Evolutionary conservation across 2,329 filamentous ascomycete species (phyloP).

Genomic region (Fusarium penzigii): DNA sequence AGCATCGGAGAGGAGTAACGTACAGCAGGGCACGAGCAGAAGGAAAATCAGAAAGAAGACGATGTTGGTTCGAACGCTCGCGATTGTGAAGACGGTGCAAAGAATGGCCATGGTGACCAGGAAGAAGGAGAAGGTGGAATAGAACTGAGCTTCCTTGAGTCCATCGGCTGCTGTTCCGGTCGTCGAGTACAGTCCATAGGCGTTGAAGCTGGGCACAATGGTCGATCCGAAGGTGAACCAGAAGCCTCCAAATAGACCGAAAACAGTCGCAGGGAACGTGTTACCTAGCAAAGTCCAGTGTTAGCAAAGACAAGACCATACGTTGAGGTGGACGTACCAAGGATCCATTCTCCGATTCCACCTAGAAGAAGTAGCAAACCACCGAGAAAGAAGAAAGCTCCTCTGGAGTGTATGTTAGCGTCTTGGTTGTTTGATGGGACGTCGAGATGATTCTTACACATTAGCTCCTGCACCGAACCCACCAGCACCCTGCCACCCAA

Average conservation of each 20-base stretch:
- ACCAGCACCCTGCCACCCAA: slow-evolving; percentile 34
- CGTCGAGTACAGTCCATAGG: slow-evolving; percentile 41
- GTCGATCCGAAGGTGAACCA: slow-evolving; percentile 53
- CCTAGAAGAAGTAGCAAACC: slow-evolving; percentile 48
- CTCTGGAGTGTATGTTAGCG: slow-evolving; percentile 14
- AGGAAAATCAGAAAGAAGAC: slow-evolving; percentile 64
- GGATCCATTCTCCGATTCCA: slow-evolving; percentile 51
- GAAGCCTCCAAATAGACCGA: slow-evolving; percentile 49
- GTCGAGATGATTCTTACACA: slow-evolving; percentile 19
- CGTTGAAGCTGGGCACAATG: slow-evolving; percentile 48
- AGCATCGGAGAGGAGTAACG: not conserved
- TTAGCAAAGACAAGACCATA: not conserved
- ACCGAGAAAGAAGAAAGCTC: slow-evolving; percentile 46
- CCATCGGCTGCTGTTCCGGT: slow-evolving; percentile 36
- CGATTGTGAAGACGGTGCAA: slow-evolving; percentile 62
- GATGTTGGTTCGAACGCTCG: slow-evolving; percentile 65
- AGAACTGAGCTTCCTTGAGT: slow-evolving; percentile 45
- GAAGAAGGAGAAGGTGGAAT: slow-evolving; percentile 57
- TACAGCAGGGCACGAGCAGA: slow-evolving; percentile 45
- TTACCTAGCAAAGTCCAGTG: slow-evolving; percentile 35
- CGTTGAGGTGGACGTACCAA: slow-evolving; percentile 32
- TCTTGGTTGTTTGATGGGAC: rapidly evolving
- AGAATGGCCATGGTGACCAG: slow-evolving; percentile 62
- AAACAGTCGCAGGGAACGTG: slow-evolving; percentile 56
- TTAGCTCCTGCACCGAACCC: slow-evolving; percentile 32